Evolutionary conservation across 805 yeast genomes (phyloP), one percentile per base, ranked within the genome.

Genomic region (Kazachstania viticola): DNA sequence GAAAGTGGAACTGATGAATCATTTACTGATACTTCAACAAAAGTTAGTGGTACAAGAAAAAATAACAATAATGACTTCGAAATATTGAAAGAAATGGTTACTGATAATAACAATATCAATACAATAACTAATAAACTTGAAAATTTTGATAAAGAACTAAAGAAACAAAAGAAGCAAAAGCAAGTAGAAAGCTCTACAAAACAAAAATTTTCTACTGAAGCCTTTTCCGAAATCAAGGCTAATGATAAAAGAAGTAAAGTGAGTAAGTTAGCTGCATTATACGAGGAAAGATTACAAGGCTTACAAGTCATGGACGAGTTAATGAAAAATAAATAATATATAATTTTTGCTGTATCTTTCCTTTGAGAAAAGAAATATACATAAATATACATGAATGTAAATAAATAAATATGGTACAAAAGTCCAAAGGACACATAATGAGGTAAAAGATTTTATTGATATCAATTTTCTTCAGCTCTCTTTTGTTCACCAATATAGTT

Each of bases 401-500:
- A n/a, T n/a, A n/a, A n/a, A n/a, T n/a, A n/a, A n/a, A n/a, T n/a
- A n/a, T n/a, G n/a, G n/a, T n/a, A n/a, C n/a, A n/a, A n/a, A n/a
- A n/a, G n/a, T n/a, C n/a, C n/a, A n/a, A n/a, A n/a, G n/a, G n/a
- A n/a, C n/a, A n/a, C n/a, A n/a, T n/a, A n/a, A n/a, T n/a, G n/a
- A n/a, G n/a, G n/a, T n/a, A n/a, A n/a, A n/a, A n/a, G n/a, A n/a
- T n/a, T n/a, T n/a, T n/a, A n/a, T n/a, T n/a, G n/a, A n/a, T n/a
- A n/a, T n/a, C n/a, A n/a, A n/a, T n/a, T 32, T 19, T 7, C 17
- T 28, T 34, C 17, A 19, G 21, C 39, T 50, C 61, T 61, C 40
- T 63, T 61, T 54, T 62, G 57, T 46, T 73, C 68, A 44, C 93
- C 88, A 54, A 91, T 91, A 61, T 73, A 74, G 61, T 91, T 91